phyloP scores from a whole-genome alignment of 192 early-diverging fungal genomes.

The Backusella psychrophila region DNA sequence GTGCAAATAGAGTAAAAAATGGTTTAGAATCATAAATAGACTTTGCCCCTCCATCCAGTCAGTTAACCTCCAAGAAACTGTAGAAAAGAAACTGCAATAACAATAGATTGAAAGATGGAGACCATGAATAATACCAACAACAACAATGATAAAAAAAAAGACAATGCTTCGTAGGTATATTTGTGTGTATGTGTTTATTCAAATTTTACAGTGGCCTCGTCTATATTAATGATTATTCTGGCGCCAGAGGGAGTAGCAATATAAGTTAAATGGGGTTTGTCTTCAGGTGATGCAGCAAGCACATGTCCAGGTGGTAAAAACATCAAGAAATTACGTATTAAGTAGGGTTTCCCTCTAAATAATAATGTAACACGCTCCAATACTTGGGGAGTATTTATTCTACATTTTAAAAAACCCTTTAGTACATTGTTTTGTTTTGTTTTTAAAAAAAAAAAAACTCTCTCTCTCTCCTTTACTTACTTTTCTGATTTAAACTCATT shows the following conservation, averaged over 20 bases:
- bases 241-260: slow-evolving; percentile 21
- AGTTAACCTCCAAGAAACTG: no score
- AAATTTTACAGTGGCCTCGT: slow-evolving; percentile 18
- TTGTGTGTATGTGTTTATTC: slow-evolving; percentile 3
- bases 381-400: slow-evolving; percentile 31
- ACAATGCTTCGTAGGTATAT: neutral
- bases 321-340: slow-evolving; percentile 29
- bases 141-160: neutral
- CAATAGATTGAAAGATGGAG: neutral
- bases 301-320: slow-evolving; percentile 33
- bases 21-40: no score
- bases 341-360: slow-evolving; percentile 28
- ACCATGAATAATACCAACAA: neutral
- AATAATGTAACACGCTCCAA: slow-evolving; percentile 25
- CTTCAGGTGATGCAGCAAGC: slow-evolving; percentile 10
- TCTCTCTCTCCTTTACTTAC: slow-evolving; percentile 3
- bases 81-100: neutral
- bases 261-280: slow-evolving; percentile 19
- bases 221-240: slow-evolving; percentile 23
- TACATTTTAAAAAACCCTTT: neutral
- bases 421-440: no score
- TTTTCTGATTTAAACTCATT: slow-evolving; percentile 27
- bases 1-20: no score
- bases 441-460: neutral
- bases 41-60: no score